phyloP scores from a whole-genome alignment of 306 rosid species.

The Trifolium subterraneum region DNA sequence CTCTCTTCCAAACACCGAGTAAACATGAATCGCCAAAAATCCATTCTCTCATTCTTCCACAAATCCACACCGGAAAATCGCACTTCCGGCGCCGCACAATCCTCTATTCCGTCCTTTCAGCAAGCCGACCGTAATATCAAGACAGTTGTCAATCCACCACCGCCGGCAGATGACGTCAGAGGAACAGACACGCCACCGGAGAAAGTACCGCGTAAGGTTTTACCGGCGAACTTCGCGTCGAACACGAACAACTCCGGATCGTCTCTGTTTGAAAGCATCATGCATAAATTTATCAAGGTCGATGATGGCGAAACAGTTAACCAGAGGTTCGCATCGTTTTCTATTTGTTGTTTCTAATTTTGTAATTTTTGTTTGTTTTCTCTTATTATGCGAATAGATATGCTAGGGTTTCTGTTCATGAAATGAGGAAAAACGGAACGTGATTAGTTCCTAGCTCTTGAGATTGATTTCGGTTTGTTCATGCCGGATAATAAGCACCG shows the following conservation, averaged over 20 bases:
- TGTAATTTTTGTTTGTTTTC: background rate
- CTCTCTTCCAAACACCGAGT: background rate
- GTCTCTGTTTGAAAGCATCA: constrained; percentile 73
- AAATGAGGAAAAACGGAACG: background rate
- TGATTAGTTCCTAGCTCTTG: background rate
- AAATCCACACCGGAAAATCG: constrained; percentile 56
- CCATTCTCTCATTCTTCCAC: constrained; percentile 74
- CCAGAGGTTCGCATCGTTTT: constrained; percentile 50
- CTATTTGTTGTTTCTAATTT: background rate
- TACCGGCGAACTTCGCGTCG: constrained; percentile 45
- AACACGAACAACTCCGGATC: constrained; percentile 48
- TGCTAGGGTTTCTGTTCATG: constrained; percentile 38
- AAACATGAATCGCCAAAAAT: constrained; percentile 85
- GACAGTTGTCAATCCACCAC: constrained; percentile 32
- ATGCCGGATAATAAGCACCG: background rate
- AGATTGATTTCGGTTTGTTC: constrained; percentile 9
- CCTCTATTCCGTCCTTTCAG: constrained; percentile 37
- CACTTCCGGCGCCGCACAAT: constrained; percentile 41
- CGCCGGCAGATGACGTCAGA: constrained; percentile 57
- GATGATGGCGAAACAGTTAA: constrained; percentile 48
- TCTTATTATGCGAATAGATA: background rate
- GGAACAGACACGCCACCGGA: constrained; percentile 99
- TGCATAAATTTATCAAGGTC: constrained; percentile 76
- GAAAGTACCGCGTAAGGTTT: constrained; percentile 80
- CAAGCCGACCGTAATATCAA: constrained; percentile 31